phyloP scores from a whole-genome alignment of 1,139 yeast genomes.

The Lodderomyces beijingensis region DNA sequence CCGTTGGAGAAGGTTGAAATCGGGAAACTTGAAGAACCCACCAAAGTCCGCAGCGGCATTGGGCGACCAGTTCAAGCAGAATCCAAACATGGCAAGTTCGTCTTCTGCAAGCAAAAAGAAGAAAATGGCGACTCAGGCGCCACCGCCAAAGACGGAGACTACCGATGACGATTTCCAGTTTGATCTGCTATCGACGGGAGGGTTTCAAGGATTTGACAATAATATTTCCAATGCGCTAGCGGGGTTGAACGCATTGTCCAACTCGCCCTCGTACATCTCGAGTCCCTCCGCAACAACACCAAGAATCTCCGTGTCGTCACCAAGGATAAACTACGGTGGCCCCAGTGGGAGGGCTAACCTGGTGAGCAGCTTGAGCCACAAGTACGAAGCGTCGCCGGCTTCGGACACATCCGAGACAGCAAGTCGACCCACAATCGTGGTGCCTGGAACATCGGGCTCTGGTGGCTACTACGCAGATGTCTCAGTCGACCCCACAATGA shows the following conservation, averaged over 20 bases:
- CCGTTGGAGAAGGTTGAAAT: conserved; percentile 69
- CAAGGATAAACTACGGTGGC: conserved; percentile 12
- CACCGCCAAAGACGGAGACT: conserved; percentile 4
- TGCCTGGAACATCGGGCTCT: conserved; percentile 9
- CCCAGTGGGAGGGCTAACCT: conserved; percentile 5
- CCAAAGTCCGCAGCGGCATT: conserved; percentile 40
- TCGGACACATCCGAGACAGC: conserved; percentile 35
- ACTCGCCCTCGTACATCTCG: conserved; percentile 31
- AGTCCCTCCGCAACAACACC: conserved; percentile 28
- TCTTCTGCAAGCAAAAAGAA: conserved; percentile 17
- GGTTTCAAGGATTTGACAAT: conserved; percentile 43
- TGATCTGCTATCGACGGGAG: conserved; percentile 34
- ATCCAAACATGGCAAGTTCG: conserved; percentile 9
- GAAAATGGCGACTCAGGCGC: conserved; percentile 18
- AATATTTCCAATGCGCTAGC: conserved; percentile 43
- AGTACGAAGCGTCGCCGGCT: conserved; percentile 9
- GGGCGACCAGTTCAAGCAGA: conserved; percentile 14
- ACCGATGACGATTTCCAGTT: conserved; percentile 26
- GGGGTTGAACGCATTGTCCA: conserved; percentile 43
- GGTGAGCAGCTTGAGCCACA: conserved; percentile 10
- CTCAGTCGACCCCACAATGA: conserved; percentile 46
- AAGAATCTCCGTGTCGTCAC: conserved; percentile 23
- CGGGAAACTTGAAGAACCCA: conserved; percentile 57
- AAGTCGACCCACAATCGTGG: conserved; percentile 23
- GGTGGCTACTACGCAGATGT: conserved; percentile 50